Base-by-base conservation (phyloP, 2,329 filamentous ascomycete genomes). In the Pseudogymnoascus destructans region DNA sequence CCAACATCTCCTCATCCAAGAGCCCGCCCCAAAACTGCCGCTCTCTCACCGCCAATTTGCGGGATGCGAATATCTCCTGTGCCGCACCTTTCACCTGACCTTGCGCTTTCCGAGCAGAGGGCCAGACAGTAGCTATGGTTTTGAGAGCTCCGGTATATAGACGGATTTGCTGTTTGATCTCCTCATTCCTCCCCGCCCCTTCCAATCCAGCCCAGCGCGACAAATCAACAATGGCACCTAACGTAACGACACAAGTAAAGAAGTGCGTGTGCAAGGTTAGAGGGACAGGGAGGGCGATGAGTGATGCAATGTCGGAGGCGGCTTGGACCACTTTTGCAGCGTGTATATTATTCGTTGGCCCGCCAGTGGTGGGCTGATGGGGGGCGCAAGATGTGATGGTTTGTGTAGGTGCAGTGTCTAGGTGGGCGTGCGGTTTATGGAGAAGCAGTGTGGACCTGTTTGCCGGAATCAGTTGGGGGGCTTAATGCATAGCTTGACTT, bases 241-340 rank as follows among this genome's bases (percentile, higher is more conserved):
- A 75, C 1, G 87, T 87, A 55, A 93, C 75, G 36, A 87, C 84
- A 67, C 88, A 93, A 32, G 85, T 87, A 73, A 93, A 90, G 71
- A 92, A 91, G 59, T 89, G 88, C 0, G 83, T 90, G 71, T 95
- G 89, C 30, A 81, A 81, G 3, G 85, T 77, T 1, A 92, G 74
- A 0, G 84, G 79, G 3, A 85, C 81, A 0, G 87, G 86, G 49
- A 95, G 80, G 0, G 86, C 85, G 55, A 89, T 81, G 64, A 91
- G 77, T 63, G 81, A 80, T 61, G 85, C 86, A 61, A 95, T 85
- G 57, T 87, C 84, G 64, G 85, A 85, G 0, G 91, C 89, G 0
- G 88, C 86, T 27, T 84, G 80, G 60, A 95, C 81, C 5, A 88
- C 89, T 71, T 95, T 91, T 58, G 82, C 82, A 0, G 89, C 90